Conservation (phyloP, 2,329 filamentous ascomycete genomes). For the Fusarium sp. region DNA sequence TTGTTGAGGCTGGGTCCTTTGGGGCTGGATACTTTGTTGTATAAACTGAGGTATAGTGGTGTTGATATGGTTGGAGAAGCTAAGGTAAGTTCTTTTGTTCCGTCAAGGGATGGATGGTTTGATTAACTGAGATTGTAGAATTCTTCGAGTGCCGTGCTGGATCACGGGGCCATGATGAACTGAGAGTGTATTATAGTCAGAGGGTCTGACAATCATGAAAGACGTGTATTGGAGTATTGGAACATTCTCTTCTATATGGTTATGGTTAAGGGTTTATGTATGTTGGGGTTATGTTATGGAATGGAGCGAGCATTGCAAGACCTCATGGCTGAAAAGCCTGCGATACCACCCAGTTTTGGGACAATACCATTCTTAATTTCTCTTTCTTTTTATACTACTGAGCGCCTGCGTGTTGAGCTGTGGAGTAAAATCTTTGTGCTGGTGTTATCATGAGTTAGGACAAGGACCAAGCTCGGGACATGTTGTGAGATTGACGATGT, state of each 20-base stretch:
- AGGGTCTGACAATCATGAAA: not conserved
- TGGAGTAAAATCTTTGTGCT: not conserved
- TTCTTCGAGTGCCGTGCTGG: not conserved
- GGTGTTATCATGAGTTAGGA: not conserved
- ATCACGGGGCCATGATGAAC: not conserved
- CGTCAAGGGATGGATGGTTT: not conserved
- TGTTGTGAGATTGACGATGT: not conserved
- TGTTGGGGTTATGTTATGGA: not conserved
- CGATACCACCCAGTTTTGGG: not conserved
- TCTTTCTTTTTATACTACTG: not conserved
- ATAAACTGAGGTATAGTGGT: not conserved
- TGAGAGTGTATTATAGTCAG: not conserved
- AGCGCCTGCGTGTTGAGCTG: fast-evolving
- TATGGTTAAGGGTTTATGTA: not conserved
- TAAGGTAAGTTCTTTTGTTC: not conserved
- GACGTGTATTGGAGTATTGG: not conserved
- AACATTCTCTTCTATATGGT: not conserved
- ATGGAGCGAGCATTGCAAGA: not conserved
- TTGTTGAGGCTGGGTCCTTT: not conserved
- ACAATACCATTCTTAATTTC: not conserved
- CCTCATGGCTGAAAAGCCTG: not conserved
- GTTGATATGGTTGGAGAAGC: not conserved
- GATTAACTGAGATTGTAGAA: not conserved
- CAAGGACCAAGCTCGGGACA: not conserved
- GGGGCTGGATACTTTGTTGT: not conserved